Evolutionary conservation across 2,329 filamentous ascomycete genomes (phyloP), one percentile per base, ranked within the genome.

Genomic region (Arthrobotrys sinensis): DNA sequence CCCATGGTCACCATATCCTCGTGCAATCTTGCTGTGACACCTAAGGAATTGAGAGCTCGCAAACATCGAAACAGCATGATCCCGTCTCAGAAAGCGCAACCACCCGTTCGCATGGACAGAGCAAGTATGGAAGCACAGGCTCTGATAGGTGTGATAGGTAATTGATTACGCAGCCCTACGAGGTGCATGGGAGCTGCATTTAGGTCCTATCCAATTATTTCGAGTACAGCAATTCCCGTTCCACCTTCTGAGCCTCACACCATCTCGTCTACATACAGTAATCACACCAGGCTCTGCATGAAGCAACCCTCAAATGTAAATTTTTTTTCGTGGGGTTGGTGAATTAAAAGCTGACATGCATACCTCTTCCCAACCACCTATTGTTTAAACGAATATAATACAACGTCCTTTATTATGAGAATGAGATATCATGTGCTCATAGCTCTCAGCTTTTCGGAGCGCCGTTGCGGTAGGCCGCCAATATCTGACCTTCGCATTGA

Each of bases 331-430:
- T 38, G 8, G 14, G 52, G 7, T 57, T 11, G 21, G 38, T 50
- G 69, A 38, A 60, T 73, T 72, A 65, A 72, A 60, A 60, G 69
- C 69, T 73, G 69, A 66, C 69, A 73, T 73, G 69, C 69, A 73
- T 73, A 53, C 43, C 43, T 43, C 6, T 1, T 60, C 53, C 53
- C 34, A 65, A 72, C 38, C 48, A 46, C 46, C 28, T 28, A 45
- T 36, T 60, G n/a, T 62, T 4, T 48, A 7, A 60, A 60, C 21
- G 34, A 43, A 40, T 21, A 60, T 7, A 7, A 43, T 43, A 40
- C 7, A 11, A 28, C 24, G 7, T 36, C 4, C 5, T 24, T 16
- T 40, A 45, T 14, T 40, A 14, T 60, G 16, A 36, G 16, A 38
- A 38, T 21, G 52, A 6, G 53, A 43, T 46, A 72, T 72, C 68